These are phyloP conservation scores for Gossypium davidsonii DNA, from an alignment of 441 rosid species.

Conservation along the genomic window DNA sequence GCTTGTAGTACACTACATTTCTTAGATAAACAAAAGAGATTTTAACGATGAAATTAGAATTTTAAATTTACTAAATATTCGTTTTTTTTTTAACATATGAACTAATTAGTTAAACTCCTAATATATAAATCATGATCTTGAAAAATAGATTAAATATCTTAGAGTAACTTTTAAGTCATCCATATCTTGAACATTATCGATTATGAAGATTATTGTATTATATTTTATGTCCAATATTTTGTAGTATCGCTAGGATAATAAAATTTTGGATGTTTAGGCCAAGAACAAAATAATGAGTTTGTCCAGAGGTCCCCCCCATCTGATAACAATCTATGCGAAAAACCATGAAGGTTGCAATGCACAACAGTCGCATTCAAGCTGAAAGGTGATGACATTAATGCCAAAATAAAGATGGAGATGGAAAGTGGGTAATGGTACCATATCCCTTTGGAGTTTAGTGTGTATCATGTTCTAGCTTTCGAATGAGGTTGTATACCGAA, in stretches of 20 bases:
- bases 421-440: background rate
- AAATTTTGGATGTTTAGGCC: slow-evolving; percentile 3
- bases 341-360: background rate
- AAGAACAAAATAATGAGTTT: background rate
- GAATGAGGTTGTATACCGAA: slow-evolving; percentile 18
- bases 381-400: background rate
- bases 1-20: background rate
- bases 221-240: background rate
- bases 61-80: background rate
- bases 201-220: background rate
- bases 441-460: background rate
- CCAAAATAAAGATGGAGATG: background rate
- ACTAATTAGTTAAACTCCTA: background rate
- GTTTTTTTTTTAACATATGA: no score
- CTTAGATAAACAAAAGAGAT: no score
- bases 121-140: background rate
- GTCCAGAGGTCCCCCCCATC: background rate
- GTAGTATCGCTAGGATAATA: background rate
- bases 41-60: no score
- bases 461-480: background rate
- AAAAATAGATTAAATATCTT: background rate
- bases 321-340: background rate
- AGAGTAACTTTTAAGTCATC: background rate
- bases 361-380: background rate
- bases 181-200: background rate